Evolutionary conservation across 441 rosid genomes (phyloP).

Genomic region (Breynia disticha): DNA sequence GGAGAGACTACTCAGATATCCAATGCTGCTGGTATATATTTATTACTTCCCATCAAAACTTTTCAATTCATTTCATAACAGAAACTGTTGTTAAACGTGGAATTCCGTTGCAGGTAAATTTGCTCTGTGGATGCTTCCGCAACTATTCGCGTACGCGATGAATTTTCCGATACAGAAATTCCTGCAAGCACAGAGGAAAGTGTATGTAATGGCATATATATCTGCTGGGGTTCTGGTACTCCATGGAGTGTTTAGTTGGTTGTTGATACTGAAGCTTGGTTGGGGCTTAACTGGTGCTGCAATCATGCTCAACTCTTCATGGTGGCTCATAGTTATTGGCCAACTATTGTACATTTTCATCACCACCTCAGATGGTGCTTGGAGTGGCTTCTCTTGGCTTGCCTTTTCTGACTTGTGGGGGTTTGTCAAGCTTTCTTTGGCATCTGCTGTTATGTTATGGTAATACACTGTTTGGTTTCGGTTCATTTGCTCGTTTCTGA

Average conservation of each 20-base stretch:
- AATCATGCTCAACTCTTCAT: slow-evolving; percentile 56
- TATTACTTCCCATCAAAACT: background rate
- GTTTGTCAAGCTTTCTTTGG: slow-evolving; percentile 70
- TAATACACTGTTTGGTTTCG: slow-evolving; percentile 11
- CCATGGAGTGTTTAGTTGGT: slow-evolving; percentile 61
- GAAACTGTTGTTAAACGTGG: background rate
- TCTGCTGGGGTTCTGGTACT: slow-evolving; percentile 47
- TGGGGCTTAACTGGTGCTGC: slow-evolving; percentile 82
- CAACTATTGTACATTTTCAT: slow-evolving; percentile 68
- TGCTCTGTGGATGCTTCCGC: slow-evolving; percentile 79
- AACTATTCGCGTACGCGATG: slow-evolving; percentile 63
- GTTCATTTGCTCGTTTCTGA: background rate
- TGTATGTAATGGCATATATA: slow-evolving; percentile 66
- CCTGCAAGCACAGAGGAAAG: slow-evolving; percentile 77
- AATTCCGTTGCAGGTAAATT: slow-evolving; percentile 42
- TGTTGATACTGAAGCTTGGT: slow-evolving; percentile 55
- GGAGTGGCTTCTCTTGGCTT: slow-evolving; percentile 80
- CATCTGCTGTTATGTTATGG: slow-evolving; percentile 88
- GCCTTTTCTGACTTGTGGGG: slow-evolving; percentile 66
- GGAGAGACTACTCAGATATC: slow-evolving; percentile 70
- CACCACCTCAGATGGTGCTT: slow-evolving; percentile 74
- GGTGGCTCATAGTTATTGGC: slow-evolving; percentile 63
- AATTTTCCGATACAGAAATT: slow-evolving; percentile 81
- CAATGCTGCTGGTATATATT: slow-evolving; percentile 52
- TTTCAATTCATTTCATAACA: no score